Evolutionary conservation across 176 grass and related monocot genomes (phyloP).

Genomic region (Lolium multiflorum): DNA sequence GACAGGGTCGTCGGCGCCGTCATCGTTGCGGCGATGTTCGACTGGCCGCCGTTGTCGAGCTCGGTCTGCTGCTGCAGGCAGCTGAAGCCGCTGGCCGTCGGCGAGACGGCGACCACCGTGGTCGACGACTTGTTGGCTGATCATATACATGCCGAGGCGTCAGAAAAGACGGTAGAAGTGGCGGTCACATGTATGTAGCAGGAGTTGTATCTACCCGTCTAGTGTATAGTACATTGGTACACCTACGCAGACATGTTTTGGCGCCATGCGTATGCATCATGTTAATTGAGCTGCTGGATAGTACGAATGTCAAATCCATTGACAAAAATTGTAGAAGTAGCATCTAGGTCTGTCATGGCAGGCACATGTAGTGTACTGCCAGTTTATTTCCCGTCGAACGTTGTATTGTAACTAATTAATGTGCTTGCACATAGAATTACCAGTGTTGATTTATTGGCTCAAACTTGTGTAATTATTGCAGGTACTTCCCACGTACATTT

Average conservation of each 20-base stretch:
- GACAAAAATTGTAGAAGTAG: background rate
- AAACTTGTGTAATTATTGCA: background rate
- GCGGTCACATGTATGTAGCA: slow-evolving; percentile 8
- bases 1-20: slow-evolving; percentile 41
- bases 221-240: background rate
- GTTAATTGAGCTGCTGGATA: slow-evolving; percentile 4
- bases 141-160: background rate
- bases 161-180: slow-evolving; percentile 14
- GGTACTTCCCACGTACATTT: background rate
- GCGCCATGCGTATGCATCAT: background rate
- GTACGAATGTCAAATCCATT: background rate
- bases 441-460: background rate
- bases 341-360: slow-evolving; percentile 25
- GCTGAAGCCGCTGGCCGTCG: slow-evolving; percentile 39
- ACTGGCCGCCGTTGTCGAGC: slow-evolving; percentile 42
- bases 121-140: slow-evolving; percentile 25
- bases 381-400: background rate
- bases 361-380: background rate
- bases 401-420: background rate
- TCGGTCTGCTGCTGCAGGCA: slow-evolving; percentile 40
- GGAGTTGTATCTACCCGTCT: background rate
- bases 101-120: slow-evolving; percentile 12
- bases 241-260: slow-evolving; percentile 3
- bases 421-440: slow-evolving; percentile 21
- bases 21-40: slow-evolving; percentile 21